These are phyloP conservation scores for Stenogyne calaminthoides DNA, from an alignment of 305 asterid species.

Conservation along the genomic window DNA sequence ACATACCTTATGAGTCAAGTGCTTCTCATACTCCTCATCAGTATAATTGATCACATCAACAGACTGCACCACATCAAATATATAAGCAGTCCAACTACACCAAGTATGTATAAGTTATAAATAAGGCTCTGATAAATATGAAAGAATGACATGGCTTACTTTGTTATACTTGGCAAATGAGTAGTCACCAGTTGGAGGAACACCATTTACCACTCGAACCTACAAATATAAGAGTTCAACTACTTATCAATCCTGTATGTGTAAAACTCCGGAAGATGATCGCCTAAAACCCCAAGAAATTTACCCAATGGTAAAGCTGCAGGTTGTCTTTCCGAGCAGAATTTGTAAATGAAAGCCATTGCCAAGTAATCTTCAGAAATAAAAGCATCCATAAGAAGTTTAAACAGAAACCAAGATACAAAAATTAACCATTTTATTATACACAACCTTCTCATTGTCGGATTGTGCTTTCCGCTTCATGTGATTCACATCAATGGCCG, in stretches of 20 bases:
- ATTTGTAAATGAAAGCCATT: slow-evolving; percentile 93
- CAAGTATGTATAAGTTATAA: slow-evolving; percentile 18
- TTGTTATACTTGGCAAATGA: slow-evolving; percentile 94
- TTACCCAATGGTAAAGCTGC: slow-evolving; percentile 96
- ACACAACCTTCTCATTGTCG: slow-evolving; percentile 81
- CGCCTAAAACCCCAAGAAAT: slow-evolving; percentile 18
- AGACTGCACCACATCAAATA: slow-evolving; percentile 56
- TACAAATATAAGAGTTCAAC: slow-evolving; percentile 37
- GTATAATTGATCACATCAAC: slow-evolving; percentile 92
- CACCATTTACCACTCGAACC: slow-evolving; percentile 96
- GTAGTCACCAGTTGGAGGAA: slow-evolving; percentile 91
- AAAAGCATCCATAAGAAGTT: background rate
- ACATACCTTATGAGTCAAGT: slow-evolving; percentile 76
- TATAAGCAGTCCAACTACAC: slow-evolving; percentile 25
- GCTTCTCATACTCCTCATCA: slow-evolving; percentile 90
- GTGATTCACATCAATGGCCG: slow-evolving; percentile 75
- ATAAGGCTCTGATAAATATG: background rate
- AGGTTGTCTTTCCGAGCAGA: slow-evolving; percentile 88
- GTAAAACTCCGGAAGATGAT: slow-evolving; percentile 8
- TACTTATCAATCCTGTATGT: slow-evolving; percentile 12
- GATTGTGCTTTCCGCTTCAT: slow-evolving; percentile 68
- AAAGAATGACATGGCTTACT: slow-evolving; percentile 41
- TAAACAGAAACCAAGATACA: background rate
- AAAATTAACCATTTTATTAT: slow-evolving; percentile 2
- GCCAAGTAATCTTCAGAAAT: slow-evolving; percentile 82